Evolutionary conservation across 371 early-diverging fungal species (phyloP).

Genomic region (Haplosporangium sp.): DNA sequence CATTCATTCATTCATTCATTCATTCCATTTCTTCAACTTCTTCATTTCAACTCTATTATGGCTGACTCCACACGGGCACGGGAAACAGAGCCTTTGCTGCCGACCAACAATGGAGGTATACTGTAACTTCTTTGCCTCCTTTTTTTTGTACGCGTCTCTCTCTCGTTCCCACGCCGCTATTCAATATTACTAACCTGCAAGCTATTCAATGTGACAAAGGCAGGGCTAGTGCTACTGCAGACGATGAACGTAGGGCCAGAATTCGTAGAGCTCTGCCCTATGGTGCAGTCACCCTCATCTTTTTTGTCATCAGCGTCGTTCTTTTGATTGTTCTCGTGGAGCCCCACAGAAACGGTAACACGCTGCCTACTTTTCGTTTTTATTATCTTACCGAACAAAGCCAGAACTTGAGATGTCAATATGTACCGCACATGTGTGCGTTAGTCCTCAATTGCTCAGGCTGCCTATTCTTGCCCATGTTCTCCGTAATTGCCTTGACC

Average conservation of each 20-base stretch:
- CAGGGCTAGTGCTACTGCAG: neutral
- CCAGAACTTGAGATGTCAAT: neutral
- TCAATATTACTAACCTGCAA: neutral
- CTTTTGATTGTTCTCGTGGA: slow-evolving; percentile 34
- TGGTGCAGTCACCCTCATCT: slow-evolving; percentile 25
- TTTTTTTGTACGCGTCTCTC: neutral
- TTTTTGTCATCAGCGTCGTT: slow-evolving; percentile 27
- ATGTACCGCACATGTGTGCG: neutral
- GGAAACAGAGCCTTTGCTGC: neutral
- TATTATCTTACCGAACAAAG: neutral
- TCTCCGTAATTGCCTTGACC: too few relatives aligned
- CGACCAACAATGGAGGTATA: neutral
- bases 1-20: neutral
- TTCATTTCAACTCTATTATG: neutral
- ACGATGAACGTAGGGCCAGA: neutral
- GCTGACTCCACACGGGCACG: neutral
- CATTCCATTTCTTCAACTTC: neutral
- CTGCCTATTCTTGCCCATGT: neutral
- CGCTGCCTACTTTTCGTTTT: neutral
- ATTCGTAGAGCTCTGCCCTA: slow-evolving; percentile 20
- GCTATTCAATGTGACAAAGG: neutral
- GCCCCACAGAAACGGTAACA: slow-evolving; percentile 33
- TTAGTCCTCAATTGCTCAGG: neutral
- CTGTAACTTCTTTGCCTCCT: neutral
- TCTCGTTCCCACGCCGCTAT: neutral